phyloP scores from a whole-genome alignment of 176 grass and related monocot genomes.

The Oropetium thomaeum region DNA sequence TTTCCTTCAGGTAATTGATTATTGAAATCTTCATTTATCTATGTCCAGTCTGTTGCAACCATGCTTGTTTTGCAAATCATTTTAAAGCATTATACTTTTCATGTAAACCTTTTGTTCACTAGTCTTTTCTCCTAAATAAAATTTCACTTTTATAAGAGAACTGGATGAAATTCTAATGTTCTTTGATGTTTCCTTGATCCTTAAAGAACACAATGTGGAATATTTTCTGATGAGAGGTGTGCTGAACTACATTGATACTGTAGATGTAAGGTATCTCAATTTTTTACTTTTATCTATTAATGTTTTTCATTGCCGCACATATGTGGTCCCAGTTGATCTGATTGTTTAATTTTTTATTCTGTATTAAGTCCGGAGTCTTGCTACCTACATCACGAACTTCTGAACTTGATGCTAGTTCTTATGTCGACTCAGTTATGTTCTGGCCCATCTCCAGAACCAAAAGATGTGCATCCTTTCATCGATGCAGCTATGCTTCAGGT shows the following conservation, averaged over 20 bases:
- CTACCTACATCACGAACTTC: constrained; percentile 90
- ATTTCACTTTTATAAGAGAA: background rate
- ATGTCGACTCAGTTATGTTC: constrained; percentile 98
- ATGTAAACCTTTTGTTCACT: background rate
- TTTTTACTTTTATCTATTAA: constrained; percentile 17
- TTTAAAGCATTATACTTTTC: background rate
- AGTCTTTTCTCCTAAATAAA: background rate
- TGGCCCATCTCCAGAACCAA: constrained; percentile 89
- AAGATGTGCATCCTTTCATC: constrained; percentile 95
- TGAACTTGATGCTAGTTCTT: constrained; percentile 94
- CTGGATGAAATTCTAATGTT: background rate
- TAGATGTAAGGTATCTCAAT: constrained; percentile 88
- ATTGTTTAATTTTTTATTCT: constrained; percentile 34
- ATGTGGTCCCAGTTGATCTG: constrained; percentile 25
- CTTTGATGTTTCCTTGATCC: constrained; percentile 14
- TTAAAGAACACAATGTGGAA: constrained; percentile 69
- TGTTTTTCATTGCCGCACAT: background rate
- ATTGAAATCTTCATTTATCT: background rate
- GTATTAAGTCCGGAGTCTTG: constrained; percentile 72
- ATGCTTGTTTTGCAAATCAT: constrained; percentile 4
- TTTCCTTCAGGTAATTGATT: constrained; percentile 70
- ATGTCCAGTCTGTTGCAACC: constrained; percentile 6
- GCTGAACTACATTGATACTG: constrained; percentile 71
- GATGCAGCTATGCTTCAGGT: constrained; percentile 96
- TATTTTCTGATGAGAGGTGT: constrained; percentile 78